Base-by-base conservation (phyloP, 2,329 filamentous ascomycete genomes). In the Huntiella moniliformis region DNA sequence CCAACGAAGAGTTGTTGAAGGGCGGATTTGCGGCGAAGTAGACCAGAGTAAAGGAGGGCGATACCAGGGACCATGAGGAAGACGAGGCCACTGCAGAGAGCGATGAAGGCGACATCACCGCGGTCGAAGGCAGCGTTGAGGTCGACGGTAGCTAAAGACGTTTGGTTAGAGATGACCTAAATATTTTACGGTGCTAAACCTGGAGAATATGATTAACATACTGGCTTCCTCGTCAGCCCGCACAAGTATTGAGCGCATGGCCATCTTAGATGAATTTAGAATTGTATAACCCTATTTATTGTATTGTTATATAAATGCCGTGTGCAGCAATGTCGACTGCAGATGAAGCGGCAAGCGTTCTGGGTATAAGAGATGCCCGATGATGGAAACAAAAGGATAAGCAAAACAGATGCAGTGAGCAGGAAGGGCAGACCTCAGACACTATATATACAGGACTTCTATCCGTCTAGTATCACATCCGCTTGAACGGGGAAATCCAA, bases 1-100 rank as follows among this genome's bases (percentile, higher is more conserved):
- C 82, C 86, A 11, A 88, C 86, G 85, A 87, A 96, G 58, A 98
- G 91, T 70, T 96, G 81, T 52, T 86, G 94, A 38, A 98, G 73
- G 28, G 91, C 91, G 4, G 91, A 96, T 69, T 98, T 98, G 70
- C 91, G 77, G 54, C 91, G 81, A n/a, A 91, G 88, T 54, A 96
- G 79, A 54, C 91, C 91, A 10, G 88, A 95, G 68, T 98, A 98
- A 53, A 98, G 77, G 65, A 98, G 95, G 47, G 85, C 87, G 56
- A 98, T 87, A 56, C 91, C 91, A 28, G 91, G 91, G 28, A 96
- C 71, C 91, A 96, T 98, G 64, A 95, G 67, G 66, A 96, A 66
- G 53, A 96, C 88, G 80, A 96, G 93, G 60, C 83, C 87, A 51
- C 87, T 75, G 50, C 82, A 72, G 56, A 96, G 63, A 61, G 96